These are phyloP conservation scores for Zygoascus biomembranicola DNA, from an alignment of 805 yeast species.

Conservation along the genomic window DNA sequence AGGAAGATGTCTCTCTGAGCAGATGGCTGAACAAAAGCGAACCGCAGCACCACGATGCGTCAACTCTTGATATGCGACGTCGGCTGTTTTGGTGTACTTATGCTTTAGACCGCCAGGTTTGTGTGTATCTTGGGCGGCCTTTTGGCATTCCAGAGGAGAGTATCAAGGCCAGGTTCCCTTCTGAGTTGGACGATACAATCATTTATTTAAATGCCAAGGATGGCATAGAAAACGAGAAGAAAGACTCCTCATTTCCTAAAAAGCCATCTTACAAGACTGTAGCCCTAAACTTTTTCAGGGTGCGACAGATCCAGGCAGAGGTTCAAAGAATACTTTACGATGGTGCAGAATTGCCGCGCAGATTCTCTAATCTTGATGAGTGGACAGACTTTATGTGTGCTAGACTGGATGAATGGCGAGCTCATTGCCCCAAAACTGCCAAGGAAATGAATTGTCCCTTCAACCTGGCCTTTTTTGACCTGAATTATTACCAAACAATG, in stretches of 20 bases:
- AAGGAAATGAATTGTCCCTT: conserved; percentile 66
- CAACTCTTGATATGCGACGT: conserved; percentile 59
- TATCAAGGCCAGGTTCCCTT: conserved; percentile 63
- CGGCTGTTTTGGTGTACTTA: conserved; percentile 86
- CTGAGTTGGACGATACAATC: conserved; percentile 62
- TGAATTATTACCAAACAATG: conserved; percentile 71
- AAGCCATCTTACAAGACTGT: conserved; percentile 61
- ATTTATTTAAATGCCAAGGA: conserved; percentile 31
- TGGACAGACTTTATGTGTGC: conserved; percentile 54
- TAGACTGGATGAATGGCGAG: conserved; percentile 57
- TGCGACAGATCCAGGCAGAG: conserved; percentile 70
- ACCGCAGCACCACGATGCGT: conserved; percentile 34
- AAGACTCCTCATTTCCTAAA: neutral
- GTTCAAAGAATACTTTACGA: conserved; percentile 68
- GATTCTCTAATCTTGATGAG: conserved; percentile 40
- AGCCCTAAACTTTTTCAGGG: conserved; percentile 55
- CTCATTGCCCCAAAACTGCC: conserved; percentile 45
- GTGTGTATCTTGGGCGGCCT: conserved; percentile 81
- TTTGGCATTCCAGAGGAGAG: conserved; percentile 81
- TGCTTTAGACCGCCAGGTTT: conserved; percentile 75
- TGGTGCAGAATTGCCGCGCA: conserved; percentile 60
- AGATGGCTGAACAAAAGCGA: conserved; percentile 2
- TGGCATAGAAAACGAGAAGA: conserved; percentile 8
- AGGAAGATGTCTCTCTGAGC: conserved; percentile 36
- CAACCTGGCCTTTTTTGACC: conserved; percentile 56